Conservation (phyloP, 257 asterid genomes). For the Asclepias syriaca region DNA sequence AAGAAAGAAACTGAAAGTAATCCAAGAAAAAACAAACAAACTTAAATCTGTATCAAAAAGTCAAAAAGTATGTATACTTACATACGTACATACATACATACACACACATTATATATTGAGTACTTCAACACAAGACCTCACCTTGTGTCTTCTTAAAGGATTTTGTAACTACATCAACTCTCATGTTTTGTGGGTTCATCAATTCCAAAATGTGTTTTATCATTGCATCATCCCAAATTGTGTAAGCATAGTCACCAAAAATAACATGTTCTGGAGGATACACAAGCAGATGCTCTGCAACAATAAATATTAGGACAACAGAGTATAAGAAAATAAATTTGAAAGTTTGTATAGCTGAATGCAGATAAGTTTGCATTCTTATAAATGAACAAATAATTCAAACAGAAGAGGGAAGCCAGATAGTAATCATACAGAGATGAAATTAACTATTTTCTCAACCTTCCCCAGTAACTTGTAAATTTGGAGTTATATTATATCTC, state of each 20-base stretch:
- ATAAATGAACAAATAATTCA: background rate
- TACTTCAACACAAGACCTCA: constrained; percentile 21
- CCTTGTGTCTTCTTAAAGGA: constrained; percentile 58
- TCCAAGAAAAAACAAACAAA: background rate
- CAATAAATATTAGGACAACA: constrained; percentile 9
- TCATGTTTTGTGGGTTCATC: constrained; percentile 92
- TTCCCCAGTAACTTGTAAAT: background rate
- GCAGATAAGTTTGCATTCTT: background rate
- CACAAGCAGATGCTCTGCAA: constrained; percentile 82
- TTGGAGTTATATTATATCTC: background rate
- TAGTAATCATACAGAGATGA: background rate
- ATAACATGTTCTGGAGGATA: constrained; percentile 87
- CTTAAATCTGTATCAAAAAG: background rate
- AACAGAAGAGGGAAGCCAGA: background rate
- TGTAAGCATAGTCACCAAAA: constrained; percentile 82
- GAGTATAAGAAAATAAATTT: background rate
- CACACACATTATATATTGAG: background rate
- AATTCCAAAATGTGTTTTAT: constrained; percentile 59
- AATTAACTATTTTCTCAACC: background rate
- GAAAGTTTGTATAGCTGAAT: background rate
- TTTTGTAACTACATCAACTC: constrained; percentile 77
- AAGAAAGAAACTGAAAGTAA: background rate
- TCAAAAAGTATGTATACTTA: background rate
- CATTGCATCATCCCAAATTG: constrained; percentile 77
- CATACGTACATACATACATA: background rate